These are phyloP conservation scores for Lactarius tabidus DNA, from an alignment of 768 basidiomycete species.

Conservation along the genomic window DNA sequence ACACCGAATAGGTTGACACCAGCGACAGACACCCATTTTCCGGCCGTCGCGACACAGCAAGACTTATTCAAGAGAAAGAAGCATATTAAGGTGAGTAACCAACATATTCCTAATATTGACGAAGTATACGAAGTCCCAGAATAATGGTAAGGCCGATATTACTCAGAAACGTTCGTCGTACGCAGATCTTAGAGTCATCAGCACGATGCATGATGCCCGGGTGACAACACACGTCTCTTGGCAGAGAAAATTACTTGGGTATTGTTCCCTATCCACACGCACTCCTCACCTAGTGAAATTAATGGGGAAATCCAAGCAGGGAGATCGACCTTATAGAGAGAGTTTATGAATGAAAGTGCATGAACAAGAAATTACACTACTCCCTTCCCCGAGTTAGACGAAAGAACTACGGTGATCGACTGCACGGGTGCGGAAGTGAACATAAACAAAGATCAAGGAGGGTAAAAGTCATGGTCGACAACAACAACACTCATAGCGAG, in stretches of 20 bases:
- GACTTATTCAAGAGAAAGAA: too few species aligned
- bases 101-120: too few species aligned
- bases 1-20: too few species aligned
- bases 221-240: not conserved
- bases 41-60: too few species aligned
- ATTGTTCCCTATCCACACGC: slow-evolving; percentile 3
- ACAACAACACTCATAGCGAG: slow-evolving; percentile 7
- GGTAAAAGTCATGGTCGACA: slow-evolving; percentile 11
- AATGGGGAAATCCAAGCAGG: slow-evolving; percentile 1
- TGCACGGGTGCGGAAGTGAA: slow-evolving; percentile 21
- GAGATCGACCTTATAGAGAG: slow-evolving; percentile 12
- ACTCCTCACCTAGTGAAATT: slow-evolving; percentile 6
- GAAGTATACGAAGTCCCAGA: too few species aligned
- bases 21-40: too few species aligned
- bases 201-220: not conserved
- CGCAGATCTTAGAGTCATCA: too few species aligned
- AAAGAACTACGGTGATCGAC: slow-evolving; percentile 8
- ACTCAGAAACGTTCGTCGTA: too few species aligned
- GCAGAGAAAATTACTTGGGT: not conserved
- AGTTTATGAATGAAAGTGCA: slow-evolving; percentile 12
- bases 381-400: slow-evolving; percentile 19
- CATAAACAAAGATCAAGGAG: slow-evolving; percentile 22
- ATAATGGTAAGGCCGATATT: too few species aligned
- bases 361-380: slow-evolving; percentile 20
- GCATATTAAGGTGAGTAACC: too few species aligned